These are phyloP conservation scores for Cladosporium sp. DNA, from an alignment of 2,329 filamentous ascomycete species.

Conservation along the genomic window DNA sequence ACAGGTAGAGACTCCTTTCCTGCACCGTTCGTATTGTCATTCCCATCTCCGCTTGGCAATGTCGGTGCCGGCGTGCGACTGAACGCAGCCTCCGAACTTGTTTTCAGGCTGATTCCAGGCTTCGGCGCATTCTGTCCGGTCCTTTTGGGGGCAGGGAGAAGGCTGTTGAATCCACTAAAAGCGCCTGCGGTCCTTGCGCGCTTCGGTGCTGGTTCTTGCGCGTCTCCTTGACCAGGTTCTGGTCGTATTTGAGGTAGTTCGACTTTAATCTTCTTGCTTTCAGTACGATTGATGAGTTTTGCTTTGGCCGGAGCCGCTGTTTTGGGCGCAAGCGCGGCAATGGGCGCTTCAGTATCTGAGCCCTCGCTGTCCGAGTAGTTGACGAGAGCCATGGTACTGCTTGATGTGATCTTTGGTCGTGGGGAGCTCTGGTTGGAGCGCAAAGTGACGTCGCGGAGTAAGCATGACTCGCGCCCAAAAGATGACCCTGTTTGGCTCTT, in stretches of 20 bases:
- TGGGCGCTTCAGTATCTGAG: slow-evolving; percentile 51
- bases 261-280: slow-evolving; percentile 82
- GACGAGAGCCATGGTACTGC: slow-evolving; percentile 65
- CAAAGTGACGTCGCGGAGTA: slow-evolving; percentile 1
- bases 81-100: slow-evolving; percentile 78
- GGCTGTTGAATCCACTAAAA: slow-evolving; percentile 79
- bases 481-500: neutral
- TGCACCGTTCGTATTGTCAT: neutral
- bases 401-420: neutral
- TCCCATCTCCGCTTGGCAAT: slow-evolving; percentile 27
- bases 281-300: slow-evolving; percentile 51
- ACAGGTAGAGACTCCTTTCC: neutral
- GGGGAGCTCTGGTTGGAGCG: neutral
- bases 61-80: slow-evolving; percentile 57
- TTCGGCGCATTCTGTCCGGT: slow-evolving; percentile 35
- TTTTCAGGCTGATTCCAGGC: slow-evolving; percentile 70
- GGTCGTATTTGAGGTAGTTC: slow-evolving; percentile 60
- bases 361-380: slow-evolving; percentile 76
- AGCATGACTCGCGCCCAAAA: slow-evolving; percentile 9
- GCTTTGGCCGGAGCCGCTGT: slow-evolving; percentile 35
- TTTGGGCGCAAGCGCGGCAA: slow-evolving; percentile 25
- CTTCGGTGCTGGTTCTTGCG: slow-evolving; percentile 62
- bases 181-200: slow-evolving; percentile 60
- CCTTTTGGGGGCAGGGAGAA: slow-evolving; percentile 79
- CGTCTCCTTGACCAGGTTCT: slow-evolving; percentile 36